Evolutionary conservation across 352 stramenopile species (phyloP), one percentile per base, ranked within the genome.

Genomic region (Sclerospora graminicola): DNA sequence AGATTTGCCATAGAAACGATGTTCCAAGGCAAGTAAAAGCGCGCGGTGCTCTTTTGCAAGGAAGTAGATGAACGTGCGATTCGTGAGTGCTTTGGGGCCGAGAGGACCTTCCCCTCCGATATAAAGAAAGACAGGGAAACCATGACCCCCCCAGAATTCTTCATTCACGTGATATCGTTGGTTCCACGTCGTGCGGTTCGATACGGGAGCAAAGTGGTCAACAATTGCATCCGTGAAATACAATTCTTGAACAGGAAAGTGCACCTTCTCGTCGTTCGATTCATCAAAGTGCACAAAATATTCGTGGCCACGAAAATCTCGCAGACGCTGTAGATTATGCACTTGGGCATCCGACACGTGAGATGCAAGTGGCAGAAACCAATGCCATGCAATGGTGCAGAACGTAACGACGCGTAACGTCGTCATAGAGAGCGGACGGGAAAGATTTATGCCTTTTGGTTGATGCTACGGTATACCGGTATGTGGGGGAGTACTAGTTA

Each of bases 1-100:
- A 38, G 82, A 96, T 40, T 89, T 79, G 41, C 93, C 94, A 59
- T 98, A 98, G 70, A 95, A 98, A 5, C 94, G 81, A 68, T 98
- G 94, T 63, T 98, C 93, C 7, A 98, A 54, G 1, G 89, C 89
- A 51, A 96, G 77, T 20, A 95, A 51, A 27, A 92, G 44, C 16
- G 80, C 82, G 30, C 64, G 57, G 48, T 90, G 68, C 31, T 91
- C 57, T 53, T 89, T 53, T 1, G 84, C 84, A 43, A 91, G 56
- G 34, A 53, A 72, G 61, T 89, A 66, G 47, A 87, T 81, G 55
- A 82, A 89, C n/a, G 67, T 83, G 45, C 59, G 65, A 49, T 87
- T 79, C 16, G 69, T 84, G 23, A 89, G 62, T 8, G 66, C 60
- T 10, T 71, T 68, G 11, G 72, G 49, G 4, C 68, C 65, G 2